Evolutionary conservation across 805 yeast species (phyloP), one percentile per base, ranked within the genome.

Genomic region (Candida caryicola): DNA sequence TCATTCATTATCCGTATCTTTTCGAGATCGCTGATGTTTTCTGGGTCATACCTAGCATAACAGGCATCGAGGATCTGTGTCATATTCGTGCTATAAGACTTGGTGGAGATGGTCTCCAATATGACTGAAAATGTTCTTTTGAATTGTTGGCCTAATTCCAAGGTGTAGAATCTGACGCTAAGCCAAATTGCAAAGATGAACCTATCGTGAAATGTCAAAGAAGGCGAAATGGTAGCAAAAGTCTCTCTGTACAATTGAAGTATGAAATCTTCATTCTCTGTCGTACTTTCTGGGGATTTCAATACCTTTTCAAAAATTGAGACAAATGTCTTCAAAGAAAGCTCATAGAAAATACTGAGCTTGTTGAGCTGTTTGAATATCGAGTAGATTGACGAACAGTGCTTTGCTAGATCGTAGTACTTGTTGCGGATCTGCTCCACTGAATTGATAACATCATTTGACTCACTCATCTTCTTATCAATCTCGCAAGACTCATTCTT

Each of bases 401-500:
- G 75, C 3, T 52, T 50, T 0, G 93, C 87, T 10, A 86, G 60
- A 1, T 78, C 74, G 13, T 60, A 54, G 50, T 74, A 88, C 21
- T 64, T 53, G 5, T 57, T 57, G 39, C 79, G 60, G 2, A 75
- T 66, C 2, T 52, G 53, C 4, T 79, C 80, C 12, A 86, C 76
- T 3, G 73, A 67, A 1, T 47, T 57, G 69, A 87, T 74, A 3
- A 87, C 76, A 5, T 52, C 51, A 2, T 66, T 65, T 0, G 90
- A 76, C 37, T 81, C 81, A 2, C 45, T 48, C 41, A 85, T 69
- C 52, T 82, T 80, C 2, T 39, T 39, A 26, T 75, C 73, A 12
- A 87, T 72, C 13, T 71, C 70, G 0, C 45, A 47, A 0, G 95
- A 67, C 47, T 89, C 89, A 1, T 54, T 43, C 52, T 91, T 90